These are phyloP conservation scores for Trichophyton equinum DNA, from an alignment of 2,329 filamentous ascomycete species.

Conservation along the genomic window DNA sequence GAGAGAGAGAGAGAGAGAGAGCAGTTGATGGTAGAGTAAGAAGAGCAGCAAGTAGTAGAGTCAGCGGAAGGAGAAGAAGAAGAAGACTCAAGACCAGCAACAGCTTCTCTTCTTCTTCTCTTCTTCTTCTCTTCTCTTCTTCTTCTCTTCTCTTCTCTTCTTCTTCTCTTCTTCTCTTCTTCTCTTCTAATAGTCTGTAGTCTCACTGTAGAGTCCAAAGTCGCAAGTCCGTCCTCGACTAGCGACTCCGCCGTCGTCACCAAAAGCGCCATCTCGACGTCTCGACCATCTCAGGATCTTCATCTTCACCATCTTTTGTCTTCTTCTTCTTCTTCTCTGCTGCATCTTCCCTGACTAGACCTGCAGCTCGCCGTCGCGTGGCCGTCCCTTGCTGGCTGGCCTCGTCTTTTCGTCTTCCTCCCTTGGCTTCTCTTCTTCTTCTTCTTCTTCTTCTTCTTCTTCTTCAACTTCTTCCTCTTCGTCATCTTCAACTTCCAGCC, in stretches of 20 bases:
- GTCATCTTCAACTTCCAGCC: neutral
- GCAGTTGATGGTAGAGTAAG: neutral
- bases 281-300: neutral
- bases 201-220: too few species aligned
- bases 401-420: neutral
- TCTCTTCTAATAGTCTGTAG: too few species aligned
- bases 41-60: neutral
- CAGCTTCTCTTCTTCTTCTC: too few species aligned
- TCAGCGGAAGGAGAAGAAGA: neutral
- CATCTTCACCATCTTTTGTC: neutral
- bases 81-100: neutral
- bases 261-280: too few species aligned
- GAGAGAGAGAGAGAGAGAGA: neutral
- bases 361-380: conserved; percentile 2
- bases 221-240: too few species aligned
- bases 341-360: neutral
- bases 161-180: too few species aligned
- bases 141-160: neutral
- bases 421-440: neutral
- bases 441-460: neutral
- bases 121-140: too few species aligned
- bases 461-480: neutral
- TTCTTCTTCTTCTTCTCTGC: neutral
- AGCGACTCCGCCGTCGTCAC: too few species aligned
- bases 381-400: conserved; percentile 2